phyloP scores from a whole-genome alignment of 768 basidiomycete species.

The Suillus occidentalis region DNA sequence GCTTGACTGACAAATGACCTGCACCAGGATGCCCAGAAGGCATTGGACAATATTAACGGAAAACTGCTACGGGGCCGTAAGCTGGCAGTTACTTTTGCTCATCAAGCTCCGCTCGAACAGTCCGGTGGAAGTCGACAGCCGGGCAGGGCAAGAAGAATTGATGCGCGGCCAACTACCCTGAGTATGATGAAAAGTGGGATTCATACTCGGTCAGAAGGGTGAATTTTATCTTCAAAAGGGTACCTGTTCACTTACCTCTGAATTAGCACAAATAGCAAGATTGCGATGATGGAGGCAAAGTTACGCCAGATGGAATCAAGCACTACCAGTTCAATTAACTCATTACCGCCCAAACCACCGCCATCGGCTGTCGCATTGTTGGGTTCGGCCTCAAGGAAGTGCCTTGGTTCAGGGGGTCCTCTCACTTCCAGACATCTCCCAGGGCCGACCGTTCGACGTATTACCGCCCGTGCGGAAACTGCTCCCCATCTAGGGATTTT shows the following conservation, averaged over 20 bases:
- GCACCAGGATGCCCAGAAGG: slow-evolving; percentile 82
- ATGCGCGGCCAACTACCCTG: slow-evolving; percentile 78
- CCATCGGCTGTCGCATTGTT: not conserved
- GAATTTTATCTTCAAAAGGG: not conserved
- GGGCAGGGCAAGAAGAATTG: slow-evolving; percentile 44
- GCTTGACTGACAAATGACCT: slow-evolving; percentile 4
- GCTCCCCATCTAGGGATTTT: not conserved
- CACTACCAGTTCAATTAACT: slow-evolving; percentile 12
- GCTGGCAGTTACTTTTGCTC: slow-evolving; percentile 87
- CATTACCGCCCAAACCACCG: slow-evolving; percentile 23
- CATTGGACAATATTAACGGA: slow-evolving; percentile 69
- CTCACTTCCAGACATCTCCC: not conserved
- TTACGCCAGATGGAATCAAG: slow-evolving; percentile 69
- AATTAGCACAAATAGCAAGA: slow-evolving; percentile 79
- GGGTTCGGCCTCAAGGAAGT: not conserved
- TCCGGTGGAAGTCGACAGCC: slow-evolving; percentile 30
- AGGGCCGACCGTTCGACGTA: not conserved
- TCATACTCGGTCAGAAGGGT: slow-evolving; percentile 48
- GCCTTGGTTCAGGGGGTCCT: not conserved
- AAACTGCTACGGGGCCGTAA: slow-evolving; percentile 85
- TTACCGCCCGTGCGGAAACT: not conserved
- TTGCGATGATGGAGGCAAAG: slow-evolving; percentile 96
- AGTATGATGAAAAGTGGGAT: slow-evolving; percentile 81
- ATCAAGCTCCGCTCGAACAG: slow-evolving; percentile 64
- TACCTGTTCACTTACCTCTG: slow-evolving; percentile 13